A percentile compares a stretch with the other conserved stretches of the same genome.
These are phyloP conservation scores for Whalleya microplaca DNA, from an alignment of 2,329 filamentous ascomycete genomes.

Conservation along the genomic window DNA sequence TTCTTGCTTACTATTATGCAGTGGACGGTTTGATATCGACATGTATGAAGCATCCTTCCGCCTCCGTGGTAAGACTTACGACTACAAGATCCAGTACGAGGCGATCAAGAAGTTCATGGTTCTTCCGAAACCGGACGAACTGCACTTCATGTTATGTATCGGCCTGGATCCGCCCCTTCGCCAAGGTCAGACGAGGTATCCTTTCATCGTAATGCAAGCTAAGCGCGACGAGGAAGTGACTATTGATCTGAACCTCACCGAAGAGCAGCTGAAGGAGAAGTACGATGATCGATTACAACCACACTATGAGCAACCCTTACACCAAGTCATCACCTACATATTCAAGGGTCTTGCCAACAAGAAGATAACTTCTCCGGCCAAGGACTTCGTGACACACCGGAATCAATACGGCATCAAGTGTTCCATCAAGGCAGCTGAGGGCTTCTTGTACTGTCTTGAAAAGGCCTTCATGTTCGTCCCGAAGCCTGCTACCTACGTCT, in stretches of 20 bases:
- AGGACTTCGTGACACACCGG: constrained; percentile 93
- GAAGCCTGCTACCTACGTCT: constrained; percentile 96
- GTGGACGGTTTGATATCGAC: constrained; percentile 99
- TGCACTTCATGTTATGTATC: constrained; percentile 92
- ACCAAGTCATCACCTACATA: constrained; percentile 92
- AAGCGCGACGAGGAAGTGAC: constrained; percentile 98
- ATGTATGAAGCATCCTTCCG: constrained; percentile 99
- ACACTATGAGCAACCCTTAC: constrained; percentile 91
- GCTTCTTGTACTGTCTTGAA: constrained; percentile 94
- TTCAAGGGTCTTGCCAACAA: constrained; percentile 94
- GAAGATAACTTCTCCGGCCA: constrained; percentile 91
- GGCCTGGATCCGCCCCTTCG: constrained; percentile 93
- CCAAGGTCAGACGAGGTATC: constrained; percentile 96
- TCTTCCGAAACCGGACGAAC: constrained; percentile 96
- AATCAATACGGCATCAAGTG: constrained; percentile 96
- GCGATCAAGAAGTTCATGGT: constrained; percentile 99
- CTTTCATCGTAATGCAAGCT: constrained; percentile 98
- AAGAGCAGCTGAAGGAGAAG: constrained; percentile 78
- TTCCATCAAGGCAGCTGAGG: constrained; percentile 99
- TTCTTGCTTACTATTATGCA: constrained; percentile 42
- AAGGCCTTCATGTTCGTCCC: constrained; percentile 99
- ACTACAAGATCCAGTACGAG: constrained; percentile 99
- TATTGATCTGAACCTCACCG: constrained; percentile 93
- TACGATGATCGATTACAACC: constrained; percentile 89
- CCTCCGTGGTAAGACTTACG: constrained; percentile 97